These are phyloP conservation scores for Alternaria gansuensis DNA, from an alignment of 2,329 filamentous ascomycete genomes.

Conservation along the genomic window DNA sequence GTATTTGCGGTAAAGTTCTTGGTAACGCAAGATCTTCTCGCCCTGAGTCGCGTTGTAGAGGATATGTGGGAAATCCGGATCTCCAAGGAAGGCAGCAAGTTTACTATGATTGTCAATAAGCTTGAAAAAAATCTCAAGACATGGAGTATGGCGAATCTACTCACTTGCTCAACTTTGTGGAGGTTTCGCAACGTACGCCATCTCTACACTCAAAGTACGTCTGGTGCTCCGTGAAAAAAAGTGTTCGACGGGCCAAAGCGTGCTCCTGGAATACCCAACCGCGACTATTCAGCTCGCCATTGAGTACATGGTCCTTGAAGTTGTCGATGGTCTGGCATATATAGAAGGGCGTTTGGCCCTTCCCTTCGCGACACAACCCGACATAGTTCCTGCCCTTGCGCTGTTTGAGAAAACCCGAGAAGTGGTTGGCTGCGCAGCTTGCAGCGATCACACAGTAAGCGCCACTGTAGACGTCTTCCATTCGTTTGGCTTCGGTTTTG, in stretches of 20 bases:
- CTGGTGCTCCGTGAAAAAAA: conserved; percentile 39
- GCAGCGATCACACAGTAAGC: conserved; percentile 37
- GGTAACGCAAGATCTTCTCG: conserved; percentile 19
- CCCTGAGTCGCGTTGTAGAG: conserved; percentile 8
- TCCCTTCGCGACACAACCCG: background rate
- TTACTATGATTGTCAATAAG: conserved; percentile 21
- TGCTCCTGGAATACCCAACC: conserved; percentile 44
- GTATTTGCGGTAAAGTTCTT: conserved; percentile 33
- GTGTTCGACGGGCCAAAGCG: conserved; percentile 37
- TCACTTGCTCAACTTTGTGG: conserved; percentile 30
- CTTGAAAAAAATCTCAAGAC: background rate
- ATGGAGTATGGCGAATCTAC: conserved; percentile 1
- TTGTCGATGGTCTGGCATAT: conserved; percentile 35
- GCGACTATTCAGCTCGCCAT: conserved; percentile 28
- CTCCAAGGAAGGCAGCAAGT: conserved; percentile 37
- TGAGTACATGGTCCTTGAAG: conserved; percentile 33
- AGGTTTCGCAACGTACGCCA: conserved; percentile 34
- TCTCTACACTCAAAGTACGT: conserved; percentile 41
- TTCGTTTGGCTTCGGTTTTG: conserved; percentile 26
- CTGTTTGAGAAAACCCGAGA: conserved; percentile 24
- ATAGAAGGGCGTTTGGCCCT: conserved; percentile 1
- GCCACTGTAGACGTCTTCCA: conserved; percentile 39
- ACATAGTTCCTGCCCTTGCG: background rate
- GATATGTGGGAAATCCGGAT: conserved; percentile 38
- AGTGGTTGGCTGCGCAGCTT: conserved; percentile 21